These are phyloP conservation scores for Suillus spraguei DNA, from an alignment of 768 basidiomycete species.

Conservation along the genomic window DNA sequence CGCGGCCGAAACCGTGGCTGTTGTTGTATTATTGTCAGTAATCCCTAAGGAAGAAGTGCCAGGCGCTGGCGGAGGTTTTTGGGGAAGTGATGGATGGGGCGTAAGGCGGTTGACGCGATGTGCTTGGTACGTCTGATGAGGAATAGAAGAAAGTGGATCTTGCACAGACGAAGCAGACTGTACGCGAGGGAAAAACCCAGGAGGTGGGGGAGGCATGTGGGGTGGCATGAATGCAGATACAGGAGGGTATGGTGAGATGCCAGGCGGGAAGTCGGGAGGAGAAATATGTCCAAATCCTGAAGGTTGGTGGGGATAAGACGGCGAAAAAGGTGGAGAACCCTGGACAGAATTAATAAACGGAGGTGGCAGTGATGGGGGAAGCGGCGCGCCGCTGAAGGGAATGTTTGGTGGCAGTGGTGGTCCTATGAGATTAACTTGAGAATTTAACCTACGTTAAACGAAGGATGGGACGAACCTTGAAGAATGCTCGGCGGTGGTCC, in stretches of 20 bases:
- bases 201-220: constrained; percentile 48
- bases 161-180: constrained; percentile 60
- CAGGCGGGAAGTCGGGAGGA: constrained; percentile 18
- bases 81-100: constrained; percentile 46
- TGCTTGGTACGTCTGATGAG: constrained; percentile 79
- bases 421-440: constrained; percentile 13
- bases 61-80: constrained; percentile 40
- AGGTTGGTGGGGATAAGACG: constrained; percentile 21
- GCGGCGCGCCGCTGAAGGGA: constrained; percentile 8
- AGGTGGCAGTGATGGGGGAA: constrained; percentile 30
- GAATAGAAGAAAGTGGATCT: constrained; percentile 75
- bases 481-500: constrained; percentile 61
- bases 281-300: constrained; percentile 18
- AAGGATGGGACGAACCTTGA: constrained; percentile 19
- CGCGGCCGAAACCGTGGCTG: constrained; percentile 79
- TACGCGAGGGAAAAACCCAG: constrained; percentile 63
- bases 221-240: constrained; percentile 29
- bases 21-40: constrained; percentile 40
- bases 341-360: constrained; percentile 12
- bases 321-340: constrained; percentile 22
- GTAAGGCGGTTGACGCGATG: constrained; percentile 51
- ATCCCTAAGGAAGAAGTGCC: constrained; percentile 36
- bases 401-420: constrained; percentile 8
- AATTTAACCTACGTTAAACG: constrained; percentile 1
- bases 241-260: constrained; percentile 30